These are phyloP conservation scores for Pichia exigua DNA, from an alignment of 805 yeast genomes.

Conservation along the genomic window DNA sequence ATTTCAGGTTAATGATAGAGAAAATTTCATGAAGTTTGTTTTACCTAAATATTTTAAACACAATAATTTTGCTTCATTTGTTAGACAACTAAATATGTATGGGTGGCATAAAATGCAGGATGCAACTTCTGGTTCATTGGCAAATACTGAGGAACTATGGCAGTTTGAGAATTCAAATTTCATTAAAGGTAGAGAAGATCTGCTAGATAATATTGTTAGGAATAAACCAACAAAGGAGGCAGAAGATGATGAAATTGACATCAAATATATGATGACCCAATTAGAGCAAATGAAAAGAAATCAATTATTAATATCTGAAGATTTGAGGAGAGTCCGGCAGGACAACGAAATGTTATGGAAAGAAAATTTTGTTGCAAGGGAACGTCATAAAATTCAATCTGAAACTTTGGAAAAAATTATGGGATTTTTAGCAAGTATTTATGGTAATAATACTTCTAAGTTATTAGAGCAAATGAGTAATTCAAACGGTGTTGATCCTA, in stretches of 20 bases:
- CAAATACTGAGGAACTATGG: constrained; percentile 69
- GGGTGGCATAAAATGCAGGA: constrained; percentile 99
- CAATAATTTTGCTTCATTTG: constrained; percentile 91
- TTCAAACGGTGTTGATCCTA: constrained; percentile 12
- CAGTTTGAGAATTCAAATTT: constrained; percentile 84
- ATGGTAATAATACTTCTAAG: constrained; percentile 52
- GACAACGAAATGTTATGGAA: constrained; percentile 92
- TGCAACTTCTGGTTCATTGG: constrained; percentile 64
- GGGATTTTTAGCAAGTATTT: constrained; percentile 77
- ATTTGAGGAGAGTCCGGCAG: constrained; percentile 69
- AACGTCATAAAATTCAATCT: constrained; percentile 76
- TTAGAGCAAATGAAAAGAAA: constrained; percentile 68
- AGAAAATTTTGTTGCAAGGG: constrained; percentile 76
- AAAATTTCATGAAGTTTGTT: constrained; percentile 72
- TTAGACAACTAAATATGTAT: constrained; percentile 94
- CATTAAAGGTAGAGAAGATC: constrained; percentile 68
- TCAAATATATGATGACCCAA: constrained; percentile 54
- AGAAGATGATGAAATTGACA: constrained; percentile 38
- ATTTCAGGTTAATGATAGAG: constrained; percentile 79
- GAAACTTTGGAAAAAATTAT: constrained; percentile 83
- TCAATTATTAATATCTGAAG: constrained; percentile 78
- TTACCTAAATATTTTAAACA: constrained; percentile 93
- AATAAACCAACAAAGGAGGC: constrained; percentile 44
- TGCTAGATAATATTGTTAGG: constrained; percentile 78
- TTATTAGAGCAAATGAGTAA: constrained; percentile 22